phyloP scores from a whole-genome alignment of 23 red algal species.

The Gracilariopsis chorda region DNA sequence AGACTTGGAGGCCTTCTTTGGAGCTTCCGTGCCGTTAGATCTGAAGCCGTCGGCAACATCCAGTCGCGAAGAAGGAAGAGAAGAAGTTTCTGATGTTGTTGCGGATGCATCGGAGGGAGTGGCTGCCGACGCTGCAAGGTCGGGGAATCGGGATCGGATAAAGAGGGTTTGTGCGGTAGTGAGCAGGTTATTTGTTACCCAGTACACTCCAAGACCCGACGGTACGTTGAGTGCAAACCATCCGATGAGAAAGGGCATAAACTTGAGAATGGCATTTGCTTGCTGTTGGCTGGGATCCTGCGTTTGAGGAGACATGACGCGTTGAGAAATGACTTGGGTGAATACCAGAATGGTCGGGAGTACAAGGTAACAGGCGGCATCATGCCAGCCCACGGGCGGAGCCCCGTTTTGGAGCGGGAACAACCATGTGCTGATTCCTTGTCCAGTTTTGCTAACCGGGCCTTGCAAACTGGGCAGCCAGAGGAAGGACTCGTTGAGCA shows the following conservation, averaged over 20 bases:
- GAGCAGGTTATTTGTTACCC: constrained; percentile 98
- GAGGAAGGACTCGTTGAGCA: constrained; percentile 87
- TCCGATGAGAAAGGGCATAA: constrained; percentile 95
- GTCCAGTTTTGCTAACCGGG: constrained; percentile 78
- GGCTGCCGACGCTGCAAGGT: neutral
- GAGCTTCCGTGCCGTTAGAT: constrained; percentile 2
- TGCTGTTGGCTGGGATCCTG: constrained; percentile 64
- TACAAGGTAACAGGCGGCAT: constrained; percentile 89
- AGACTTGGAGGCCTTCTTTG: constrained; percentile 1
- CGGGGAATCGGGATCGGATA: constrained; percentile 70
- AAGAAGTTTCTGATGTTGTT: neutral
- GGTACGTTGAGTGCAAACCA: constrained; percentile 99
- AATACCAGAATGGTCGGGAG: constrained; percentile 82
- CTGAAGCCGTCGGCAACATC: constrained; percentile 57
- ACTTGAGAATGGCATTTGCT: constrained; percentile 81
- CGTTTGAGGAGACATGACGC: constrained; percentile 74
- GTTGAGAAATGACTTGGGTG: constrained; percentile 78
- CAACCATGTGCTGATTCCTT: constrained; percentile 84
- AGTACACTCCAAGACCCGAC: constrained; percentile 88
- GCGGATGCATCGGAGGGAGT: neutral
- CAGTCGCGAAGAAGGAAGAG: neutral
- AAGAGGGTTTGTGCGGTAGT: constrained; percentile 87
- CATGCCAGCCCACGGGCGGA: constrained; percentile 98
- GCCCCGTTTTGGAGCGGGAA: constrained; percentile 94
- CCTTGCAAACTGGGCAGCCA: constrained; percentile 96